Base-by-base conservation (phyloP, 202 grass and related monocot genomes). In the Eragrostis tef region DNA sequence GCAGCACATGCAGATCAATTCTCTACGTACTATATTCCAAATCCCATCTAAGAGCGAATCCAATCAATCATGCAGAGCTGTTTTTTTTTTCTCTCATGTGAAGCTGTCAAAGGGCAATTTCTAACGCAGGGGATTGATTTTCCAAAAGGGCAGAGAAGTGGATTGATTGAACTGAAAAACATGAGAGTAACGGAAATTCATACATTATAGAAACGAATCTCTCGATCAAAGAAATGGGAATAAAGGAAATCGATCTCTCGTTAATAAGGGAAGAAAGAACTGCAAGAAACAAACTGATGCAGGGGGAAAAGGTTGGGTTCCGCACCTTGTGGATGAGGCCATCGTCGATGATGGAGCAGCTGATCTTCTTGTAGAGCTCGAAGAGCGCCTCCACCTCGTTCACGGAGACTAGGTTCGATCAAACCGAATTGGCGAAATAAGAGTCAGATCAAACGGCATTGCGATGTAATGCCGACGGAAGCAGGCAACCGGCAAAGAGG, bases 321-420 rank as follows among this genome's bases (percentile, higher is more conserved):
- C 24, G 17, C 60, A 91, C 89, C 89, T 92, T 92, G 90, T 87
- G 87, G 25, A 89, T 93, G 56, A 93, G 71, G 3, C 91, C 88
- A 36, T 93, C 91, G 79, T 93, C 54, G 81, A 93, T 88, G 80
- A 93, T 93, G 74, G 91, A 93, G 75, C 82, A 83, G 79, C 91
- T 93, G 67, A 93, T 85, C 81, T 90, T 88, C 83, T 86, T 91
- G 91, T 91, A 93, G 42, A 93, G 86, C 79, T 93, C 91, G 56
- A 90, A 84, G 51, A 93, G 85, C 52, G 91, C 91, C 79, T 93
- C 91, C 71, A 93, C 86, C 75, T 93, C 91, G 63, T 93, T 93
- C 70, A 93, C 83, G 2, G 88, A 88, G 81, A 91, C 91, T 92
- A 64, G 58, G 56, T 56, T 56, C 13, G 22, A 83, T 27, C 53